These are phyloP conservation scores for Reutealis trisperma DNA, from an alignment of 345 rosid species.

Conservation along the genomic window DNA sequence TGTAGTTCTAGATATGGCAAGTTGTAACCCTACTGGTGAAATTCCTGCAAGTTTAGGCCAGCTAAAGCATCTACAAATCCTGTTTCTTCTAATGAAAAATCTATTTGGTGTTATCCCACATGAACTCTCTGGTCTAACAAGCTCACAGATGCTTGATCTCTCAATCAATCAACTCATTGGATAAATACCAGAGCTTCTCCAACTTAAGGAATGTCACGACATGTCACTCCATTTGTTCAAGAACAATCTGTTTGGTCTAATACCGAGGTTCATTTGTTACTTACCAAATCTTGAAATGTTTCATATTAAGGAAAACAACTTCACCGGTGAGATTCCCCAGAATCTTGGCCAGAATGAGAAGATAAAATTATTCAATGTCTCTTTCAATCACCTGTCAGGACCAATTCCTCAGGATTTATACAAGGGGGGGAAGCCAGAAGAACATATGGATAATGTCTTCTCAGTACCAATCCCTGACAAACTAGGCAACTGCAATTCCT, in stretches of 20 bases:
- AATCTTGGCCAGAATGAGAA: slow-evolving; percentile 69
- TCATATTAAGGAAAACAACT: slow-evolving; percentile 75
- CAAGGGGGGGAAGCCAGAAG: slow-evolving; percentile 18
- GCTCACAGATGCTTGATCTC: slow-evolving; percentile 64
- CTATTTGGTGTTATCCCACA: slow-evolving; percentile 69
- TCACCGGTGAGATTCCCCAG: slow-evolving; percentile 59
- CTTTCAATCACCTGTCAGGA: slow-evolving; percentile 69
- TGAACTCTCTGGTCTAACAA: slow-evolving; percentile 57
- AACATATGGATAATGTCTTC: too few species aligned
- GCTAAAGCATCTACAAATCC: slow-evolving; percentile 46
- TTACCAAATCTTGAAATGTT: slow-evolving; percentile 62
- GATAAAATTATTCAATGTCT: slow-evolving; percentile 52
- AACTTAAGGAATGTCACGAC: slow-evolving; percentile 45
- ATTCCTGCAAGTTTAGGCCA: slow-evolving; percentile 63
- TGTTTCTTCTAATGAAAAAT: slow-evolving; percentile 70
- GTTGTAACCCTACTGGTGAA: slow-evolving; percentile 67
- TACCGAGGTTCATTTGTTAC: slow-evolving; percentile 66
- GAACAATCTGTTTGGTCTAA: slow-evolving; percentile 58
- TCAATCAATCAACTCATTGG: slow-evolving; percentile 63
- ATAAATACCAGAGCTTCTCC: slow-evolving; percentile 64
- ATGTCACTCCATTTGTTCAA: slow-evolving; percentile 57
- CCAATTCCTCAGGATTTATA: slow-evolving; percentile 64
- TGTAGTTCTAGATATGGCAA: slow-evolving; percentile 57
- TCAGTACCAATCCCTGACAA: too few species aligned
- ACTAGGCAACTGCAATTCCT: slow-evolving; percentile 70